Evolutionary conservation across 208 protist genomes (phyloP).

Genomic region (Crithidia bombi): DNA sequence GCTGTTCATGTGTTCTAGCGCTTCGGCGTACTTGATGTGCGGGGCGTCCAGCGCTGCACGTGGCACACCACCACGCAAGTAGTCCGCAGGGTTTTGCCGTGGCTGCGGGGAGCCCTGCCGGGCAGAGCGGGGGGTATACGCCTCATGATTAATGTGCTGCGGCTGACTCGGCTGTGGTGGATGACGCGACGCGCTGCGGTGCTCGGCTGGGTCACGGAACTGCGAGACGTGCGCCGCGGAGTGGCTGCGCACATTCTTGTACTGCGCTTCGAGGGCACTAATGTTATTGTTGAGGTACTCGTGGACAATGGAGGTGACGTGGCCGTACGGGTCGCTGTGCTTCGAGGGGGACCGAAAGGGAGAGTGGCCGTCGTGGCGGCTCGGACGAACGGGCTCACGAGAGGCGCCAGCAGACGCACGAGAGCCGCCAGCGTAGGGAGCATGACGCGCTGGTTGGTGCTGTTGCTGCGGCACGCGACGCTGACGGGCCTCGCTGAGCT

Average conservation of each 20-base stretch:
- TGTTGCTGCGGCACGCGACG: background rate
- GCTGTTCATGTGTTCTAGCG: slow-evolving; percentile 19
- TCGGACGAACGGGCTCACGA: slow-evolving; percentile 13
- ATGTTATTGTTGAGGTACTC: slow-evolving; percentile 54
- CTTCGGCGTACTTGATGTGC: slow-evolving; percentile 38
- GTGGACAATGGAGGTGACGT: slow-evolving; percentile 63
- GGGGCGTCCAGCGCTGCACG: slow-evolving; percentile 30
- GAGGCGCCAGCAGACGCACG: background rate
- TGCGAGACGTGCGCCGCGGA: slow-evolving; percentile 14
- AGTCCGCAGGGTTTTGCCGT: slow-evolving; percentile 11
- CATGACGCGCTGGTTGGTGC: slow-evolving; percentile 8
- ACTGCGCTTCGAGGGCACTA: slow-evolving; percentile 53
- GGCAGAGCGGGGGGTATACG: slow-evolving; percentile 4
- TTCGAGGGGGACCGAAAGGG: slow-evolving; percentile 7
- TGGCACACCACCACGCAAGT: slow-evolving; percentile 23
- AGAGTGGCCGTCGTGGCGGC: slow-evolving; percentile 11
- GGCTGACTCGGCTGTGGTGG: background rate
- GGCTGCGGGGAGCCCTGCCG: slow-evolving; percentile 29
- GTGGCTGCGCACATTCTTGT: slow-evolving; percentile 32
- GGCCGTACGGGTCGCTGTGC: slow-evolving; percentile 41
- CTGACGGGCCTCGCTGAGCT: slow-evolving; percentile 17
- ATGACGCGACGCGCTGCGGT: background rate
- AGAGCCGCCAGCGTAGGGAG: slow-evolving; percentile 1
- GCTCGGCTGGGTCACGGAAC: background rate
- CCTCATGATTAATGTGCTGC: background rate